Evolutionary conservation across 2,329 filamentous ascomycete genomes (phyloP), one percentile per base, ranked within the genome.

Genomic region (Myriosclerotinia curreyana): DNA sequence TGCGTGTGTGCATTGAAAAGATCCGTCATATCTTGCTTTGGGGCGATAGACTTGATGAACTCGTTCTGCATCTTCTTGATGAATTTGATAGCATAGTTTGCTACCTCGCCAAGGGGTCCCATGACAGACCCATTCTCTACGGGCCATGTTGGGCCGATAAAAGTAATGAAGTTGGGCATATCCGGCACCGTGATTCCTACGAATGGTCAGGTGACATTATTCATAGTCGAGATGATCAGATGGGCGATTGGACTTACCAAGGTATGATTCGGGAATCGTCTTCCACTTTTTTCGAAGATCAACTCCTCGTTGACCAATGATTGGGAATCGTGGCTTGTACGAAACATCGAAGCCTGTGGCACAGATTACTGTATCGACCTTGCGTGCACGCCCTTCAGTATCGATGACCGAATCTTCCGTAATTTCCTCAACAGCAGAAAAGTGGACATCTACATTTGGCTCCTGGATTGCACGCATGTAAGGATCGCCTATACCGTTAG

Each of bases 391-490:
- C 0, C 73, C 75, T 56, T 81, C 76, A 7, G 69, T 74, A 14
- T 78, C 78, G 0, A 81, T 74, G 0, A 81, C 76, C 1, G 79
- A 79, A 4, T 77, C 76, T 65, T 79, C 76, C 0, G 80, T 81
- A 64, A 80, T 77, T 36, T 75, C 74, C 17, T 72, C 73, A 2
- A 81, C 79, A 1, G 77, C 74, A 1, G 79, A 79, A 68, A 82
- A 82, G 66, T 81, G 79, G 0, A 82, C 79, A 67, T 81, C 77
- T 2, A 82, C 79, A 60, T 82, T 82, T 9, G 75, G 73, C 62
- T 82, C 75, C 65, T 81, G 79, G 52, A 82, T 79, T 1, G 80
- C 80, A 51, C 75, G 66, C 77, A 83, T 80, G 67, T 82, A 83
- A 1, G 79, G 79, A 68, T 82, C 80, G 3, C 80, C 81, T 63